Evolutionary conservation across 805 yeast genomes (phyloP).

Genomic region (Zygosaccharomyces pseudorouxii): DNA sequence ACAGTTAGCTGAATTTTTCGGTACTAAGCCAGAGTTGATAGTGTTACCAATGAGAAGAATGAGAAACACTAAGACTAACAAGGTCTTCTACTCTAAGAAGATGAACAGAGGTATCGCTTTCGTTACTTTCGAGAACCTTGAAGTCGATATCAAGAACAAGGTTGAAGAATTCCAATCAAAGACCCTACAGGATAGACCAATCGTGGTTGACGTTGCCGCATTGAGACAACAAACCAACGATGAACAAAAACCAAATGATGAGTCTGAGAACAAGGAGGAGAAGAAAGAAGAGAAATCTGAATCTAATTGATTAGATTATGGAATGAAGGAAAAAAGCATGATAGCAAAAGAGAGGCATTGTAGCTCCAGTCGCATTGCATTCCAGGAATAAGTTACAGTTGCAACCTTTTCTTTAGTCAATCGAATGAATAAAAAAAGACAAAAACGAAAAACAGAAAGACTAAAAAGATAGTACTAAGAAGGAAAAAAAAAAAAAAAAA

Average conservation of each 20-base stretch:
- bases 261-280: conserved; percentile 12
- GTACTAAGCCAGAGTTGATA: conserved; percentile 43
- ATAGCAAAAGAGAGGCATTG: neutral
- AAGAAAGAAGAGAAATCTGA: conserved; percentile 3
- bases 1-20: conserved; percentile 50
- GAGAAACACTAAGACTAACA: conserved; percentile 31
- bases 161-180: conserved; percentile 64
- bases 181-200: conserved; percentile 57
- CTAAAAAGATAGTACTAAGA: too few species aligned
- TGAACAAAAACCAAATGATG: conserved; percentile 14
- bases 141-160: conserved; percentile 55
- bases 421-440: neutral
- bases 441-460: neutral
- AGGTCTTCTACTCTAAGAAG: conserved; percentile 37
- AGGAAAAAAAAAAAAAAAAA: neutral
- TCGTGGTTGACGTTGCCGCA: conserved; percentile 69
- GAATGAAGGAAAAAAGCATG: neutral
- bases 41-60: conserved; percentile 48
- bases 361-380: neutral
- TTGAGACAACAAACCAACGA: conserved; percentile 32
- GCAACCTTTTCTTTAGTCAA: neutral
- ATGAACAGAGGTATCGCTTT: conserved; percentile 55
- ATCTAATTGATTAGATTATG: neutral
- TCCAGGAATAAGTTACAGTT: neutral
- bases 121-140: conserved; percentile 43